phyloP scores from a whole-genome alignment of 2,329 filamentous ascomycete genomes.

The Fusarium irregulare region DNA sequence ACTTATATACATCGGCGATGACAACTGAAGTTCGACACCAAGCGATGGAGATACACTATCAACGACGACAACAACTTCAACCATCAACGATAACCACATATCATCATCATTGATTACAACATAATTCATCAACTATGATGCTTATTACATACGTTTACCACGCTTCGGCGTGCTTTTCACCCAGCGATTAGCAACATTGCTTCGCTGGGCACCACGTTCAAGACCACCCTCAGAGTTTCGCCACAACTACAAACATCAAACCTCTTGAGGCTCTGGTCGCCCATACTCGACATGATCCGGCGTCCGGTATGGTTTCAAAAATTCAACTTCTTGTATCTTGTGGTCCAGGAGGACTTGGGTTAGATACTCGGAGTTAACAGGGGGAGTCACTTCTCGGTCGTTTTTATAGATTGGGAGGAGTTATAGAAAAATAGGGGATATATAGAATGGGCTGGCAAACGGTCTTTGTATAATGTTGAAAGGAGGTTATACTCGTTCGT shows the following conservation, averaged over 20 bases:
- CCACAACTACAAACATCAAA: not conserved
- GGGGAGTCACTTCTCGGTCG: slow-evolving; percentile 1
- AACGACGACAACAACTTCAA: not conserved
- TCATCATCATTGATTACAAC: not conserved
- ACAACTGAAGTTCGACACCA: not conserved
- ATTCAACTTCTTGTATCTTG: slow-evolving; percentile 8
- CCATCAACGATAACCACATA: not conserved
- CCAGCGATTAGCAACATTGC: slow-evolving; percentile 14
- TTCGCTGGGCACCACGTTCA: slow-evolving; percentile 37
- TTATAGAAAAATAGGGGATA: slow-evolving; percentile 9
- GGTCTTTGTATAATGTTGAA: not conserved
- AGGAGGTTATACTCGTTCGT: not conserved
- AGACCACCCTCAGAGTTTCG: slow-evolving; percentile 20
- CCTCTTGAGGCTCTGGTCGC: slow-evolving; percentile 14
- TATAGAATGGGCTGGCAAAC: not conserved
- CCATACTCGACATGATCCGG: slow-evolving; percentile 30
- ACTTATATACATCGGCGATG: not conserved
- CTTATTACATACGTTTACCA: slow-evolving; percentile 26
- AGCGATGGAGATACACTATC: not conserved
- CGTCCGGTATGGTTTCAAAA: slow-evolving; percentile 18
- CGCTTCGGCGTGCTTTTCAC: slow-evolving; percentile 24
- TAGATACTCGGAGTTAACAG: slow-evolving; percentile 10
- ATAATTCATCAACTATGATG: not conserved
- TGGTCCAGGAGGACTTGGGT: not conserved
- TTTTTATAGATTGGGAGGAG: slow-evolving; percentile 22